A percentile compares a stretch with the other conserved stretches of the same genome.
phyloP scores from a whole-genome alignment of 768 basidiomycete genomes.

The Lentinula sp. region DNA sequence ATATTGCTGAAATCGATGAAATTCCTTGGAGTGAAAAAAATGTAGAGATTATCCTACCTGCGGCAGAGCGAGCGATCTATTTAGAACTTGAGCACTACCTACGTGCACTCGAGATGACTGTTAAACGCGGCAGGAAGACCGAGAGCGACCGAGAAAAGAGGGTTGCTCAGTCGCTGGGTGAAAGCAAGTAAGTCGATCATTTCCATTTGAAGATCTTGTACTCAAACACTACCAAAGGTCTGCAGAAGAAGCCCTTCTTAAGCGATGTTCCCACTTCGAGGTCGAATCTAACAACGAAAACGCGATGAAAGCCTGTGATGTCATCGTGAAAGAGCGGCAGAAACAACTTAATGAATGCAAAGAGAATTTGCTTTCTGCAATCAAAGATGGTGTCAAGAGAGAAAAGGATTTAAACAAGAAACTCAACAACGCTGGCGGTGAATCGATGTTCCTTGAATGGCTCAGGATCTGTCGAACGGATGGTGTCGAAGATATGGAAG shows the following conservation, averaged over 20 bases:
- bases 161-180: constrained; percentile 81
- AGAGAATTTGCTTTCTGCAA: constrained; percentile 58
- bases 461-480: constrained; percentile 61
- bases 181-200: constrained; percentile 63
- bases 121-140: constrained; percentile 51
- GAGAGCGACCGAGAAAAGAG: constrained; percentile 88
- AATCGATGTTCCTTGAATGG: constrained; percentile 78
- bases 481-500: constrained; percentile 76
- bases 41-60: constrained; percentile 69
- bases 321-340: constrained; percentile 79
- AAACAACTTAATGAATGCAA: constrained; percentile 78
- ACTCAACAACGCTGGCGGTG: constrained; percentile 54
- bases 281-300: constrained; percentile 68
- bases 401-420: constrained; percentile 41
- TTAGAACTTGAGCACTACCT: constrained; percentile 92
- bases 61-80: constrained; percentile 92
- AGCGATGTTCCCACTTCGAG: constrained; percentile 94
- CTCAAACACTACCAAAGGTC: constrained; percentile 38
- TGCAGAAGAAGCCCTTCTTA: constrained; percentile 88
- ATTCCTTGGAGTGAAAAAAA: constrained; percentile 72
- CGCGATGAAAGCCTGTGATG: constrained; percentile 89
- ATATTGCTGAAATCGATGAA: constrained; percentile 95
- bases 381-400: constrained; percentile 59
- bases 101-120: constrained; percentile 84
- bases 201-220: not conserved